These are phyloP conservation scores for Boletus pseudopeckii DNA, from an alignment of 768 basidiomycete genomes.

Conservation along the genomic window DNA sequence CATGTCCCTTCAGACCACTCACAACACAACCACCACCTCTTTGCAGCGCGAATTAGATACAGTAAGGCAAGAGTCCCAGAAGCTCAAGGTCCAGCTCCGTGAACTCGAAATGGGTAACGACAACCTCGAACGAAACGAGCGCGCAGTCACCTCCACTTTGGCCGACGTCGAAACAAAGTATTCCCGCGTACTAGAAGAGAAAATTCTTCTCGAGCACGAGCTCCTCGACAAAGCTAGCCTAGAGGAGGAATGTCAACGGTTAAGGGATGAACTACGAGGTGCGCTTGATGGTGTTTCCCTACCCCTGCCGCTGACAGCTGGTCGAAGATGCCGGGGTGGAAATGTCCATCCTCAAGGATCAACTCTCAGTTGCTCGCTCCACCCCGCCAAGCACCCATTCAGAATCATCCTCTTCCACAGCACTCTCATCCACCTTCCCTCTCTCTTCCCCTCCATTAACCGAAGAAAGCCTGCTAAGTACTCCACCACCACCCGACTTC, in stretches of 20 bases:
- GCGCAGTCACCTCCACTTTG: conserved; percentile 78
- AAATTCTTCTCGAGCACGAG: conserved; percentile 95
- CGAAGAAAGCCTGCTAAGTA: conserved; percentile 58
- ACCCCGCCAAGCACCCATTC: conserved; percentile 28
- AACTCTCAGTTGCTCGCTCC: conserved; percentile 44
- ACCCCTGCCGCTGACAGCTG: conserved; percentile 14
- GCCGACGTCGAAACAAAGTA: conserved; percentile 87
- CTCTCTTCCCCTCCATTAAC: conserved; percentile 27
- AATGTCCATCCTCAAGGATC: conserved; percentile 77
- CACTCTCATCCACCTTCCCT: conserved; percentile 35
- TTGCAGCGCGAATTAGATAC: conserved; percentile 90
- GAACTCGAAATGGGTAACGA: conserved; percentile 98
- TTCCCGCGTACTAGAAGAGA: conserved; percentile 89
- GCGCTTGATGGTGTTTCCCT: conserved; percentile 33
- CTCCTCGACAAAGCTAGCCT: conserved; percentile 84
- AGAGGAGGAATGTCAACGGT: conserved; percentile 86
- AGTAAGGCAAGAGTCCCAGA: conserved; percentile 70
- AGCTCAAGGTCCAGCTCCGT: conserved; percentile 67
- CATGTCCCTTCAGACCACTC: conserved; percentile 81
- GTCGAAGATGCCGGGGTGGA: conserved; percentile 78
- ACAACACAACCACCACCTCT: conserved; percentile 87
- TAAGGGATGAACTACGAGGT: conserved; percentile 95
- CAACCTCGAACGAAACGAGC: conserved; percentile 92
- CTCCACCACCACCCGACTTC: conserved; percentile 57
- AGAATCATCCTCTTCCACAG: conserved; percentile 26